These are phyloP conservation scores for Prinsepia uniflora DNA, from an alignment of 306 rosid genomes.

Conservation along the genomic window DNA sequence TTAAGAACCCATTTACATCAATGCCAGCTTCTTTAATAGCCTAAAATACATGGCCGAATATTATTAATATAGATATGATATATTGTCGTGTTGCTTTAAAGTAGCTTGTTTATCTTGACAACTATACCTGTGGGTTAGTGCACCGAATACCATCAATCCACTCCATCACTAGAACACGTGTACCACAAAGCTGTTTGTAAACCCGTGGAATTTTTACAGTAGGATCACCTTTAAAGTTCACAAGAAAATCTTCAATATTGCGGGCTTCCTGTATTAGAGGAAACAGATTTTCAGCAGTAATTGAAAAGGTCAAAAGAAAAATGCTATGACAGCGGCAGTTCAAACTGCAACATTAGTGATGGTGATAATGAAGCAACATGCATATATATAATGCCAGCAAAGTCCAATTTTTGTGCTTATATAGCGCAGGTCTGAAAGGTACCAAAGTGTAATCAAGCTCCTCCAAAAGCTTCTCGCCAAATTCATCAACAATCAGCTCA, in stretches of 20 bases:
- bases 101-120: slow-evolving; percentile 25
- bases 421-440: slow-evolving; percentile 35
- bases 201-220: slow-evolving; percentile 92
- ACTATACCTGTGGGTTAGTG: slow-evolving; percentile 85
- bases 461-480: slow-evolving; percentile 99
- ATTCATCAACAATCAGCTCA: slow-evolving; percentile 97
- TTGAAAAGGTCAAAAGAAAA: neutral
- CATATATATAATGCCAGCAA: slow-evolving; percentile 1
- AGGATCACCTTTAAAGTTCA: slow-evolving; percentile 87
- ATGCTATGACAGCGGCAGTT: neutral
- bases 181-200: slow-evolving; percentile 75
- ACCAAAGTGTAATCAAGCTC: slow-evolving; percentile 99
- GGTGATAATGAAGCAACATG: slow-evolving; percentile 1
- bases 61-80: slow-evolving; percentile 21
- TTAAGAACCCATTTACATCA: slow-evolving; percentile 82
- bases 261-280: slow-evolving; percentile 83
- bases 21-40: slow-evolving; percentile 84
- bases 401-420: slow-evolving; percentile 3
- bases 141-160: slow-evolving; percentile 99
- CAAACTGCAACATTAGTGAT: neutral
- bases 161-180: slow-evolving; percentile 95
- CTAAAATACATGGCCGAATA: slow-evolving; percentile 44
- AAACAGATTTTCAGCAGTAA: neutral
- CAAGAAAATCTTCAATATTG: slow-evolving; percentile 86
- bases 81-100: slow-evolving; percentile 13